Evolutionary conservation across 306 rosid species (phyloP).

Genomic region (Quercus berberidifolia): DNA sequence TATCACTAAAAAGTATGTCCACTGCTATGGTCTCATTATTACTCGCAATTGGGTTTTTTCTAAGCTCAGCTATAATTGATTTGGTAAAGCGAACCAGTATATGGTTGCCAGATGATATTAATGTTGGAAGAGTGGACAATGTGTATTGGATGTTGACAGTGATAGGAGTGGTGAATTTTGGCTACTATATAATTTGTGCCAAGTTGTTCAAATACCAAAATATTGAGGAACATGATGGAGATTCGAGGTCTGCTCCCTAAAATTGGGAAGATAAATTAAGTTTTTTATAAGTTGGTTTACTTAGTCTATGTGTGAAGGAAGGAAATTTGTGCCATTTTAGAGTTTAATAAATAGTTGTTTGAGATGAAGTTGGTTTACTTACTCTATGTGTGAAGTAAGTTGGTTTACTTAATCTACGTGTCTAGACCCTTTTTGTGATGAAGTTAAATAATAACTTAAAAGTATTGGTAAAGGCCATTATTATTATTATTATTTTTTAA

Average conservation of each 20-base stretch:
- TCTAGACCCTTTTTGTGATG: too few species aligned
- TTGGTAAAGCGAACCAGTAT: background rate
- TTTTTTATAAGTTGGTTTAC: too few species aligned
- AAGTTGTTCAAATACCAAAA: background rate
- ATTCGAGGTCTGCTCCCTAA: background rate
- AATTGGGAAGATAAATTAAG: too few species aligned
- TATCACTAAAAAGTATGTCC: conserved; percentile 23
- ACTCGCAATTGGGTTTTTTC: conserved; percentile 26
- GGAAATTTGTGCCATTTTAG: too few species aligned
- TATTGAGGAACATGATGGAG: background rate
- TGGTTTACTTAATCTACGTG: too few species aligned
- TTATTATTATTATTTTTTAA: too few species aligned
- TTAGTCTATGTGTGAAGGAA: too few species aligned
- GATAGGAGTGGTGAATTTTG: conserved; percentile 19
- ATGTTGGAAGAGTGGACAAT: conserved; percentile 25
- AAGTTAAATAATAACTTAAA: too few species aligned
- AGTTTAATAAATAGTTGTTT: too few species aligned
- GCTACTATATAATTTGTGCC: conserved; percentile 19
- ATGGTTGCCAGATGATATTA: conserved; percentile 25
- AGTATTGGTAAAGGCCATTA: too few species aligned
- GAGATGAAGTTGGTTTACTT: too few species aligned
- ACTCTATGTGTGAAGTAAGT: too few species aligned
- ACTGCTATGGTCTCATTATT: conserved; percentile 27
- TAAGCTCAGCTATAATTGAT: conserved; percentile 15
- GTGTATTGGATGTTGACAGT: conserved; percentile 20